phyloP scores from a whole-genome alignment of 768 basidiomycete species.

The Mycena sanguinolenta region DNA sequence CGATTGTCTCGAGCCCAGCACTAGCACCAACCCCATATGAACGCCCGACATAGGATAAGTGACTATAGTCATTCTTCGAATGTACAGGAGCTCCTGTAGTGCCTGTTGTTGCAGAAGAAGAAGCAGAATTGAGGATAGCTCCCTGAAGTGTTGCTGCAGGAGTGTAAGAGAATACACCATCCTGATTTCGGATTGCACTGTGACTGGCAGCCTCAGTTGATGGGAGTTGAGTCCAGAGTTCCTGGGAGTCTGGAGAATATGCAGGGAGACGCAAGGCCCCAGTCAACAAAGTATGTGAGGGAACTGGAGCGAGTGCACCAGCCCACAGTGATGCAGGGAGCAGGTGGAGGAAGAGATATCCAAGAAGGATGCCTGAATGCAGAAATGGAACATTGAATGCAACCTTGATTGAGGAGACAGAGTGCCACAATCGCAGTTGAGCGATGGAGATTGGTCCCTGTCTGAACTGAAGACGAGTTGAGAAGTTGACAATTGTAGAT shows the following conservation, averaged over 20 bases:
- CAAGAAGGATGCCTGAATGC: not conserved
- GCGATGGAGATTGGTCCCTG: not conserved
- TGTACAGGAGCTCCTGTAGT: not conserved
- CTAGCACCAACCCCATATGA: no score
- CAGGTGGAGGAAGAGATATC: constrained; percentile 8
- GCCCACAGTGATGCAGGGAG: constrained; percentile 15
- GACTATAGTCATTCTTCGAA: constrained; percentile 14
- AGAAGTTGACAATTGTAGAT: constrained; percentile 1
- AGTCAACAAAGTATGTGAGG: not conserved
- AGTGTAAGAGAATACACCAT: constrained; percentile 13
- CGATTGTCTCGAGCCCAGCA: not conserved
- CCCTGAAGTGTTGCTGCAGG: constrained; percentile 7
- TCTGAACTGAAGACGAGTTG: not conserved
- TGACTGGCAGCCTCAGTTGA: no score
- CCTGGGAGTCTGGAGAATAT: not conserved
- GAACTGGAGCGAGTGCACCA: constrained; percentile 3
- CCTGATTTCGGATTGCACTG: not conserved
- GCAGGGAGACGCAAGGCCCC: not conserved
- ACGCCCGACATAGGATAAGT: constrained; percentile 1
- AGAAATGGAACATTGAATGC: constrained; percentile 3
- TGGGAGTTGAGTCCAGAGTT: constrained; percentile 1
- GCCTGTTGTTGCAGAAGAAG: not conserved
- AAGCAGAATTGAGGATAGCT: not conserved
- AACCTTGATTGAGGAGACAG: no score
- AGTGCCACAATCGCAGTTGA: no score